Evolutionary conservation across 2,329 filamentous ascomycete species (phyloP).

Genomic region (Thielaviopsis punctulata): DNA sequence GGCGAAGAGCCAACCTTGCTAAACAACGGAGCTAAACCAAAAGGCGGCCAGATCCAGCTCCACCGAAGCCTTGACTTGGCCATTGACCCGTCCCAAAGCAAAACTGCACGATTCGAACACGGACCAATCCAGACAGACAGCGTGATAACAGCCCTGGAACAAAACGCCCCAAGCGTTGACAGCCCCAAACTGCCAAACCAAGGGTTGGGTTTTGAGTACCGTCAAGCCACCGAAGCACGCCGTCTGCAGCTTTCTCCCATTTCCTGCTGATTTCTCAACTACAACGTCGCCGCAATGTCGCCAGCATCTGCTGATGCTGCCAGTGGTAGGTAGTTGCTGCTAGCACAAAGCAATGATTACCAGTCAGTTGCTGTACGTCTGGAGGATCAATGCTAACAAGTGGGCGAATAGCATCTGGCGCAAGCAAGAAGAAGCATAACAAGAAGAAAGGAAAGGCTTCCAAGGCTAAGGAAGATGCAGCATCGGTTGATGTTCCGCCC

Average conservation of each 20-base stretch:
- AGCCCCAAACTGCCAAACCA: neutral
- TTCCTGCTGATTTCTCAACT: neutral
- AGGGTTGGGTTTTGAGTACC: neutral
- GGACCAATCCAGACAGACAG: neutral
- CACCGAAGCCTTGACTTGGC: neutral
- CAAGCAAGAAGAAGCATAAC: constrained; percentile 39
- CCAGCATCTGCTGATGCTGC: constrained; percentile 5
- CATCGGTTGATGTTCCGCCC: neutral
- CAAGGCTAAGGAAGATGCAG: constrained; percentile 26
- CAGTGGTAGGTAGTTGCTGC: neutral
- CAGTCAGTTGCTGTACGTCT: constrained; percentile 2
- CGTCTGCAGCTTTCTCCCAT: neutral
- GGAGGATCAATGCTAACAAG: constrained; percentile 13
- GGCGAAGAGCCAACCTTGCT: neutral
- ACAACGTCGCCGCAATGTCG: constrained; percentile 2
- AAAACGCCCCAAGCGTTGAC: neutral
- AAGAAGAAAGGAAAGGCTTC: constrained; percentile 41
- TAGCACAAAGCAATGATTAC: neutral
- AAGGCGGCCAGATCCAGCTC: neutral
- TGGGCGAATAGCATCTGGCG: constrained; percentile 10
- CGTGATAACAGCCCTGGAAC: neutral
- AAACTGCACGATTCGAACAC: neutral
- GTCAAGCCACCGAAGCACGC: neutral
- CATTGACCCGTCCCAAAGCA: neutral
- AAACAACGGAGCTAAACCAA: neutral